Base-by-base conservation (phyloP, 345 rosid species). In the Salix viminalis region DNA sequence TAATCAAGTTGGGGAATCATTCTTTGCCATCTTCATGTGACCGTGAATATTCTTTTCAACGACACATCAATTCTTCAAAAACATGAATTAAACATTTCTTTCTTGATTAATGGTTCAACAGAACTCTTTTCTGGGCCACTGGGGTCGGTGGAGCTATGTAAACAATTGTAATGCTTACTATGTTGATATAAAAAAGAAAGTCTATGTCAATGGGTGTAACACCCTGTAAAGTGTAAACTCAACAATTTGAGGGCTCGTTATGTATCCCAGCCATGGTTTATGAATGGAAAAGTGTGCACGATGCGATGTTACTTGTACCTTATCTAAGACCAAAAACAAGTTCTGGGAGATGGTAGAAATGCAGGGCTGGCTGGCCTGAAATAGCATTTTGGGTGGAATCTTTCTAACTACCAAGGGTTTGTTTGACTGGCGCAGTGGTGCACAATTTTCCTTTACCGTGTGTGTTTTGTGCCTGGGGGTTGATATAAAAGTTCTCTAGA, bases 1-100 rank as follows among this genome's bases (percentile, higher is more conserved):
- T 39, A 5, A 68, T 79, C 65, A 30, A 79, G 78, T 64, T 48
- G 82, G 82, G 82, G 77, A 70, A 74, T 75, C 82, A 79, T 79
- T 79, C 82, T 74, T 79, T 70, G 56, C 64, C 65, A 67, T 73
- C 77, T 18, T 68, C 56, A 60, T 62, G 26, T 62, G 36, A 61
- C 54, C 62, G 52, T 46, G 62, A 61, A 44, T 67, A 16, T 34
- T 69, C 48, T 44, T 11, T 58, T 56, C 60, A 34, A 68, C 46
- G 7, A 56, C 10, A 9, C 41, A 60, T 64, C 71, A 71, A 64
- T 52, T 77, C 71, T 15, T 77, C 23, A 23, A 54, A 41, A 56
- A 44, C 42, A 3, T 7, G 44, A n/a, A 18, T 28, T 5, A 4
- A 23, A 64, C 34, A 15, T 30, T 6, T 66, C 26, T 7, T 73